Base-by-base conservation (phyloP, 495 filamentous ascomycete genomes). In the Parmelia sp. region DNA sequence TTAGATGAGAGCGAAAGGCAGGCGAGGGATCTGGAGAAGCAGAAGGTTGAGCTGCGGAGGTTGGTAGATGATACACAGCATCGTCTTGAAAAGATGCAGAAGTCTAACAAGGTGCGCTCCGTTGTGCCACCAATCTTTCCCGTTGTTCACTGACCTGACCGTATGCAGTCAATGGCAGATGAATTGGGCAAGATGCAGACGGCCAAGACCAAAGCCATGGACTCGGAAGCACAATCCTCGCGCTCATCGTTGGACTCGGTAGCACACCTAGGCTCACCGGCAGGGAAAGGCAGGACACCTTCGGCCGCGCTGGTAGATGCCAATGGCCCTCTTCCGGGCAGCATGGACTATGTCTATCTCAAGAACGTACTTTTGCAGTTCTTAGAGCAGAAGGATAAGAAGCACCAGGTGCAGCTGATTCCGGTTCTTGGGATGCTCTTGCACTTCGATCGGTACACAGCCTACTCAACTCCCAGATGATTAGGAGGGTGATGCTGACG, bases 291-390 rank as follows among this genome's bases (percentile, higher is more conserved):
- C 14, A 72, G 80, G 31, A 78, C 78, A 29, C 67, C 72, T 21
- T 74, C 78, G n/a, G 74, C 74, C 33, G 71, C 75, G 17, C 65
- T 74, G 23, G 75, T 74, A 33, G 79, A 79, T 53, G 76, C 76
- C 6, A 74, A 73, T 40, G 75, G 70, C 23, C 66, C 65, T 29
- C 69, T 68, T 5, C 64, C 64, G 55, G 71, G 70, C 2, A 67
- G 75, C 51, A 81, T 87, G 60, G 90, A 98, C 73, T 88, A 87
- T 66, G 85, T 91, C 70, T 98, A 98, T 72, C 73, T 98, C 64
- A 97, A 97, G 79, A 97, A 95, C 39, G 91, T 98, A 44, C 80
- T 98, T 31, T 76, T 97, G 51, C 93, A 97, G 74, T 97, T 98
- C 70, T 74, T 98, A 72, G 92, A 97, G 79, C 89, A 94, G 72